Evolutionary conservation across 1,139 yeast genomes (phyloP), one percentile per base, ranked within the genome.

Genomic region (Lodderomyces oxycetoniae): DNA sequence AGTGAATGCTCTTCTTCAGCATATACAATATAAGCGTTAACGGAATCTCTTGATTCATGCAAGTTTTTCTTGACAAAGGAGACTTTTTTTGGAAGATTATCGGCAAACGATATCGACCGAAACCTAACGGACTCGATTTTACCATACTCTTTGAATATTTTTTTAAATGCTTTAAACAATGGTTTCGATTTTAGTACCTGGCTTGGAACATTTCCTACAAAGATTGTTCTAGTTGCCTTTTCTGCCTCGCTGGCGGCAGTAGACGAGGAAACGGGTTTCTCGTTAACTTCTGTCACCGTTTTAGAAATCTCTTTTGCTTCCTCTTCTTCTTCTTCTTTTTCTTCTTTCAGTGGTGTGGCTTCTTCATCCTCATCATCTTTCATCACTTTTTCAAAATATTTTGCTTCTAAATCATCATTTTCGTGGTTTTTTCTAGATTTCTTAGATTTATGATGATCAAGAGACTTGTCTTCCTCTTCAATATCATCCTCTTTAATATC

Each of bases 91-190:
- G 98, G 97, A 37, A 88, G 68, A 26, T 86, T 78, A 50, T 88
- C 95, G 34, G 83, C 80, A 46, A 89, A 87, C 2, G 96, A 87
- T 47, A 93, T 83, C 2, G 97, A 88, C 59, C 99, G 76, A 65
- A 87, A 91, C 54, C 99, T 72, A 36, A 88, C 71, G 13, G 94
- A 82, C 31, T 75, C 78, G 35, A 88, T 70, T 26, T 67, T 63
- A 14, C 93, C 94, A 44, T 59, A 63, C 25, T 71, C 56, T 9
- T 68, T 48, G 44, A 88, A 83, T 15, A 74, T 60, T 41, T 65
- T 66, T 55, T 85, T 84, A 59, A 89, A 81, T 39, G 65, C 58
- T 51, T 79, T 84, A 48, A 76, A 76, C 16, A 65, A 57, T 33
- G 65, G 57, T 55, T 86, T 88, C 30, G 78, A 74, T 1, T 82